Percentiles rank a stretch among this genome's conserved stretches.
Evolutionary conservation across 148 eudicot genomes (phyloP).

Genomic region (Gaultheria prostrata): DNA sequence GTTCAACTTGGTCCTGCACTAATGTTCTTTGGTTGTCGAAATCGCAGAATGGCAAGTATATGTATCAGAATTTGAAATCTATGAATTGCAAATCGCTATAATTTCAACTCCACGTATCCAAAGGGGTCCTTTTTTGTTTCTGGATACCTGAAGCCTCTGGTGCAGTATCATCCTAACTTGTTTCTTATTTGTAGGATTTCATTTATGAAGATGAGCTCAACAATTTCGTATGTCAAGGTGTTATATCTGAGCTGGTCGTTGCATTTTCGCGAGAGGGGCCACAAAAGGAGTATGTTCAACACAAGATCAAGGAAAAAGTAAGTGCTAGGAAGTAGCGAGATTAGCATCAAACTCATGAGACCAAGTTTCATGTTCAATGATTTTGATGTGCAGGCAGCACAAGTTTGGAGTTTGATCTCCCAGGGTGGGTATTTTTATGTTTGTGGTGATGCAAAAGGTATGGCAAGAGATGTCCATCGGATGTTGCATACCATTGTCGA

Average conservation of each 20-base stretch:
- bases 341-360: conserved; percentile 1
- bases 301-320: conserved; percentile 79
- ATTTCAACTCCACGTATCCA: not conserved
- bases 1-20: conserved; percentile 70
- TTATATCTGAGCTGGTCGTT: conserved; percentile 64
- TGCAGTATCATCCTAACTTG: conserved; percentile 14
- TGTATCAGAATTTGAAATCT: not conserved
- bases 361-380: not conserved
- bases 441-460: conserved; percentile 94
- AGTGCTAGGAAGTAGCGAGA: conserved; percentile 8
- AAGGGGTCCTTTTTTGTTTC: not conserved
- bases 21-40: conserved; percentile 86
- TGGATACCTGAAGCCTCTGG: not conserved
- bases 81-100: not conserved
- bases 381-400: conserved; percentile 45
- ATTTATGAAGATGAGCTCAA: conserved; percentile 79
- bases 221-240: conserved; percentile 65
- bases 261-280: conserved; percentile 89
- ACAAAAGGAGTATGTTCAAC: conserved; percentile 83
- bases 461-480: conserved; percentile 90
- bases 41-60: conserved; percentile 62
- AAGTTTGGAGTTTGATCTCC: conserved; percentile 66
- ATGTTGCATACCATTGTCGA: conserved; percentile 73
- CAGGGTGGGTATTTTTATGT: conserved; percentile 75
- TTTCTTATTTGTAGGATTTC: conserved; percentile 52